Evolutionary conservation across 176 grass and related monocot species (phyloP).

Genomic region (Chrysopogon serrulatus): DNA sequence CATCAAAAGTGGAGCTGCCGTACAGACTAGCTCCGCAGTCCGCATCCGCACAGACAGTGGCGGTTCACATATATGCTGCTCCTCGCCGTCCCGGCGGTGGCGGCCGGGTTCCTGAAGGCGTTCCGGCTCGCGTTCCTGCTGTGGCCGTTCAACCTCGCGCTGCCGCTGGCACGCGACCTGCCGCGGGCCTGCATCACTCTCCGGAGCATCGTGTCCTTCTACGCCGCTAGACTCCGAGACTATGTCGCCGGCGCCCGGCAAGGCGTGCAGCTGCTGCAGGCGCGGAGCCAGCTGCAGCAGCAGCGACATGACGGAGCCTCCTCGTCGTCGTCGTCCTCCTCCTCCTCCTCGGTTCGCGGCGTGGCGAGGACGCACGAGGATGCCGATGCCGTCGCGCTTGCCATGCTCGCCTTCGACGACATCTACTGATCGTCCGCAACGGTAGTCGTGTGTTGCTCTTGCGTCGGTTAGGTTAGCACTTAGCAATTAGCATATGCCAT

Average conservation of each 20-base stretch:
- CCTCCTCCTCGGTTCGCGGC: background rate
- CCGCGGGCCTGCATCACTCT: conserved; percentile 28
- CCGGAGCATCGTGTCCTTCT: background rate
- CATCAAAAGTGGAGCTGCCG: too few species aligned
- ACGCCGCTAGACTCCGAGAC: background rate
- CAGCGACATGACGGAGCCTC: background rate
- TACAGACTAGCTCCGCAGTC: too few species aligned
- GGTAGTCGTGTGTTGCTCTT: background rate
- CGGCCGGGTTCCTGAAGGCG: conserved; percentile 19
- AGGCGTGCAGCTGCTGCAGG: background rate
- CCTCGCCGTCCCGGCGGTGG: conserved; percentile 10
- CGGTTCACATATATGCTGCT: conserved; percentile 23
- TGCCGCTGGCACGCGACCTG: conserved; percentile 41
- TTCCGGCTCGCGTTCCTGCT: conserved; percentile 43
- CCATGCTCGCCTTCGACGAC: conserved; percentile 26
- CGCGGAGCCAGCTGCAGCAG: background rate
- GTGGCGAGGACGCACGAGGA: background rate
- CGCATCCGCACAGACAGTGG: too few species aligned
- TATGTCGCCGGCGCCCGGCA: background rate
- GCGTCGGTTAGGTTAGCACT: background rate
- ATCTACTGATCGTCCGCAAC: background rate
- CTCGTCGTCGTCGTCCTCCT: too few species aligned
- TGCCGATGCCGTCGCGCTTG: background rate
- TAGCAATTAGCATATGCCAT: too few species aligned
- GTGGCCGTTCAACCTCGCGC: conserved; percentile 45